phyloP scores from a whole-genome alignment of 768 basidiomycete species.

The Mycena olivaceomarginata region DNA sequence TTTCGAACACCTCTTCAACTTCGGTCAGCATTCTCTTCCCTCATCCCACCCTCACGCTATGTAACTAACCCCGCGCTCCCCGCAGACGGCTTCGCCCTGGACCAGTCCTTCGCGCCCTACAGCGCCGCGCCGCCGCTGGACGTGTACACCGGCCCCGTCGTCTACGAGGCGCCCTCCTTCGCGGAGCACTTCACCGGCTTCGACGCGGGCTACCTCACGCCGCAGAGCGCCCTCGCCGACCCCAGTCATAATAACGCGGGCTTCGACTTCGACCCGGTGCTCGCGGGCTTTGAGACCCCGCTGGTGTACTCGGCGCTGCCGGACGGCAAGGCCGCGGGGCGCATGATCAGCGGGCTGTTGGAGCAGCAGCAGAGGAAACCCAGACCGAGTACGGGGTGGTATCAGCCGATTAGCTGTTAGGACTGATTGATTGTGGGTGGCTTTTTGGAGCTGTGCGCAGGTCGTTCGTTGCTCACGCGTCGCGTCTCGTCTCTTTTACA shows the following conservation, averaged over 20 bases:
- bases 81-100: too few species aligned
- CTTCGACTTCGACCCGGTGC: slow-evolving; percentile 4
- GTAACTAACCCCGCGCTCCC: neutral
- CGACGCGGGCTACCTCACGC: slow-evolving; percentile 10
- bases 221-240: slow-evolving; percentile 8
- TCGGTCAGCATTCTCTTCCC: slow-evolving; percentile 4
- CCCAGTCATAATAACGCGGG: neutral
- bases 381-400: slow-evolving; percentile 15
- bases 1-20: slow-evolving; percentile 11
- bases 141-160: neutral
- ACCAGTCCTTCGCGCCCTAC: too few species aligned
- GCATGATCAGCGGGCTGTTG: slow-evolving; percentile 14
- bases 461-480: too few species aligned
- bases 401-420: slow-evolving; percentile 15
- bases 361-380: slow-evolving; percentile 12
- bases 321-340: slow-evolving; percentile 19
- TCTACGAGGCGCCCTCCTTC: slow-evolving; percentile 22
- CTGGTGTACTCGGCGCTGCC: slow-evolving; percentile 16
- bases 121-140: too few species aligned
- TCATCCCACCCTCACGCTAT: neutral
- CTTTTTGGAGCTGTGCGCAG: too few species aligned
- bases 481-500: slow-evolving; percentile 6
- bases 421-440: neutral
- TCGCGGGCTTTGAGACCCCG: neutral
- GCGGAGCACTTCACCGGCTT: slow-evolving; percentile 8